These are phyloP conservation scores for Theileria annulata DNA, from an alignment of 169 alveolate species.

Conservation along the genomic window DNA sequence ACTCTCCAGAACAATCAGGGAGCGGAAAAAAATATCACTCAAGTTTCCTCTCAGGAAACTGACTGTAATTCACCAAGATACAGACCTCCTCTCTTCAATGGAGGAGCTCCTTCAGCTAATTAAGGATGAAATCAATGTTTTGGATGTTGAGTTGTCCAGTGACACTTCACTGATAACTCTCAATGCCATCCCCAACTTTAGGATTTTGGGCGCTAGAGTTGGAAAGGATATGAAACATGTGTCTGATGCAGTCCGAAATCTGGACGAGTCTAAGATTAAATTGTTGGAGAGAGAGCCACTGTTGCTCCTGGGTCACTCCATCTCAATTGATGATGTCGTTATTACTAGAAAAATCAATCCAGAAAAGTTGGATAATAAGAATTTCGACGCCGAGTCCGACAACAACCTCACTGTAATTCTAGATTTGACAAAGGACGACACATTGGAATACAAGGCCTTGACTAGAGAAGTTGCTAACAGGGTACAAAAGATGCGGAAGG, in stretches of 20 bases:
- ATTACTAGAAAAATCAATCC: constrained; percentile 38
- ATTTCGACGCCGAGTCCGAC: constrained; percentile 61
- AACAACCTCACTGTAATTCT: constrained; percentile 43
- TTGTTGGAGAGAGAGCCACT: constrained; percentile 10
- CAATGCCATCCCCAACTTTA: constrained; percentile 84
- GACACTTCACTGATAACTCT: constrained; percentile 79
- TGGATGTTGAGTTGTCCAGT: constrained; percentile 72
- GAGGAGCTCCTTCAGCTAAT: constrained; percentile 53
- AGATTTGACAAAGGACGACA: constrained; percentile 60
- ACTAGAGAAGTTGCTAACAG: constrained; percentile 57
- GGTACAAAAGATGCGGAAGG: constrained; percentile 63
- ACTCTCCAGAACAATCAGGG: constrained; percentile 91
- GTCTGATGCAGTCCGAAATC: constrained; percentile 30
- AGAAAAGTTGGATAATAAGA: constrained; percentile 12
- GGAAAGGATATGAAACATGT: constrained; percentile 78
- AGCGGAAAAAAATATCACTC: constrained; percentile 84
- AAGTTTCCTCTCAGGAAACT: constrained; percentile 88
- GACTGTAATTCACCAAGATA: constrained; percentile 67
- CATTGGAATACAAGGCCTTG: constrained; percentile 44
- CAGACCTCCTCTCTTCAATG: constrained; percentile 28
- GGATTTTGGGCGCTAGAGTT: constrained; percentile 83
- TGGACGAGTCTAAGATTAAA: constrained; percentile 24
- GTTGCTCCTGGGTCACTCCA: constrained; percentile 46
- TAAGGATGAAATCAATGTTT: constrained; percentile 86
- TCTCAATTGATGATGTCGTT: constrained; percentile 60